These are phyloP conservation scores for Nannochloropsis oceanica DNA, from an alignment of 108 stramenopile genomes.

Conservation along the genomic window DNA sequence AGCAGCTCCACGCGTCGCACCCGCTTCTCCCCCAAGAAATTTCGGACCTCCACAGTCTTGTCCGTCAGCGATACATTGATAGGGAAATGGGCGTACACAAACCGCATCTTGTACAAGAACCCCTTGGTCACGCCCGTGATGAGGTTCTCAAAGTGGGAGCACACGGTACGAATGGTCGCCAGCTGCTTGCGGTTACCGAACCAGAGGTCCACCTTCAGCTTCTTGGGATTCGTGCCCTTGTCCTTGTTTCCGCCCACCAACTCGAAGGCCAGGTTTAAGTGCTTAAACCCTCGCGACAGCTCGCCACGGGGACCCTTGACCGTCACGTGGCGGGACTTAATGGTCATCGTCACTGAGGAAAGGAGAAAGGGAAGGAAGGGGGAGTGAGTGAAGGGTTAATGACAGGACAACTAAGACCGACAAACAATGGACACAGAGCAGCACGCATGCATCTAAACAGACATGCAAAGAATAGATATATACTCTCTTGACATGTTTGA, in stretches of 20 bases:
- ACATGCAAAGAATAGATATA: no score
- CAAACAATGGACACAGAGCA: no score
- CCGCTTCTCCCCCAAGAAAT: slow-evolving; percentile 98
- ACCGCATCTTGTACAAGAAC: slow-evolving; percentile 98
- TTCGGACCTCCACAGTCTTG: slow-evolving; percentile 83
- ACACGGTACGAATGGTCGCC: slow-evolving; percentile 87
- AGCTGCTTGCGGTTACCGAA: slow-evolving; percentile 87
- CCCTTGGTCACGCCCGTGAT: slow-evolving; percentile 94
- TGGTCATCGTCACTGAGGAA: slow-evolving; percentile 54
- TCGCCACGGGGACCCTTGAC: slow-evolving; percentile 84
- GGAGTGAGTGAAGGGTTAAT: no score
- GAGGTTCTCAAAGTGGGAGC: slow-evolving; percentile 99
- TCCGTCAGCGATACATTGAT: slow-evolving; percentile 82
- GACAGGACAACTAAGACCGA: no score
- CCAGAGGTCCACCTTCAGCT: slow-evolving; percentile 89
- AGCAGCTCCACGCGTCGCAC: slow-evolving; percentile 71
- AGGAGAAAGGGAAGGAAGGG: background rate
- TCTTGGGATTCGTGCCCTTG: slow-evolving; percentile 41
- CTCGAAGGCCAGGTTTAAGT: slow-evolving; percentile 68
- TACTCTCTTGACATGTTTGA: no score
- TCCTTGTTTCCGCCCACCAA: slow-evolving; percentile 29
- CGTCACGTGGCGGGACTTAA: slow-evolving; percentile 64
- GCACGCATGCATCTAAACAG: no score
- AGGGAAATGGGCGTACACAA: slow-evolving; percentile 99
- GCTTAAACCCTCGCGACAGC: slow-evolving; percentile 84